Percentiles rank a stretch among this genome's conserved stretches.
These are phyloP conservation scores for Fusarium xylarioides DNA, from an alignment of 2,329 filamentous ascomycete species.

Conservation along the genomic window DNA sequence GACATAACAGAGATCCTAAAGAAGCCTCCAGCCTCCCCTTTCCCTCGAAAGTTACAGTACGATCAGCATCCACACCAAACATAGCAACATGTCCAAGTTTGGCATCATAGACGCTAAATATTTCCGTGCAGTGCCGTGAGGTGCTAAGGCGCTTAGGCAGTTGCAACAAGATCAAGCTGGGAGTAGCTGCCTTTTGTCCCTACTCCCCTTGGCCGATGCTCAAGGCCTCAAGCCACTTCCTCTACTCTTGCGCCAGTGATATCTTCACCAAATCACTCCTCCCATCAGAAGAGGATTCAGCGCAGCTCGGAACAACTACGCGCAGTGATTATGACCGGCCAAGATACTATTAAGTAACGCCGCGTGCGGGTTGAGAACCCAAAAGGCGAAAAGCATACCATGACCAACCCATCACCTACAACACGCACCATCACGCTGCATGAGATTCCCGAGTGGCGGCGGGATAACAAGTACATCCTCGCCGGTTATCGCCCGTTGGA, in stretches of 20 bases:
- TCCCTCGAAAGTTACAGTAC: no score
- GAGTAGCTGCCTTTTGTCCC: background rate
- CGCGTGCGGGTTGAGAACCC: background rate
- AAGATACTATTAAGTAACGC: background rate
- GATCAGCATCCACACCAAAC: no score
- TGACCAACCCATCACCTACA: background rate
- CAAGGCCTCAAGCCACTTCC: background rate
- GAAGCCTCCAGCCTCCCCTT: background rate
- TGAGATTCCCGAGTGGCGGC: background rate
- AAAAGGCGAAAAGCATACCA: background rate
- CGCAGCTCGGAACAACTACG: background rate
- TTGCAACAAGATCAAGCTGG: background rate
- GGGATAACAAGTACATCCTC: background rate
- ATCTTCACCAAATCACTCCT: background rate
- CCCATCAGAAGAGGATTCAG: background rate
- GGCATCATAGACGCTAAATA: no score
- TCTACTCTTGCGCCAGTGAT: background rate
- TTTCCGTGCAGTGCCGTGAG: no score
- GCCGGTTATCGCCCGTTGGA: background rate
- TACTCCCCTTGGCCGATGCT: background rate
- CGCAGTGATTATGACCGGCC: accelerated
- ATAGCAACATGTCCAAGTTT: no score
- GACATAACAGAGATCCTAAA: background rate
- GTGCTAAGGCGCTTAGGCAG: background rate
- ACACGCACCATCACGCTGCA: background rate